Conservation (phyloP, 306 rosid genomes). For the Senna tora region DNA sequence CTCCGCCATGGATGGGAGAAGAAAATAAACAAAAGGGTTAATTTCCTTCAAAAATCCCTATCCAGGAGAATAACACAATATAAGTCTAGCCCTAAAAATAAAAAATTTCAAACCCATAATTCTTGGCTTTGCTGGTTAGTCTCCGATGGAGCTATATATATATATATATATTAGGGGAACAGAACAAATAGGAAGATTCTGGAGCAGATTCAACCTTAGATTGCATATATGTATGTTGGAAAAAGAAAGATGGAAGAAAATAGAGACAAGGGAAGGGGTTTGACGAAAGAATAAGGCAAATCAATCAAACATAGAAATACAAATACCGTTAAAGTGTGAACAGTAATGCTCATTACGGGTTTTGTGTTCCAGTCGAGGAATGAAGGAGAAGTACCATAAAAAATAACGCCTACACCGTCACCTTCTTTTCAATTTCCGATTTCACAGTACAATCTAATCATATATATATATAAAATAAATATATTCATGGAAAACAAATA, state of each 20-base stretch:
- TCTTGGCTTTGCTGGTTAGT: neutral
- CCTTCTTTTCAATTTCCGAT: too few relatives aligned
- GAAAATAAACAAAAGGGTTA: neutral
- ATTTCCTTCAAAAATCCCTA: neutral
- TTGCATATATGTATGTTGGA: too few relatives aligned
- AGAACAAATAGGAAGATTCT: slow-evolving; percentile 9
- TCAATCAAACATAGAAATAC: neutral
- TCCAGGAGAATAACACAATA: neutral
- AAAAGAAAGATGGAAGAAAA: neutral
- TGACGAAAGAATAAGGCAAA: neutral
- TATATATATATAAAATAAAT: neutral
- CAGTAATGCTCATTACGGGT: slow-evolving; percentile 32
- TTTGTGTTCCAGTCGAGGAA: neutral
- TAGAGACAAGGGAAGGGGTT: neutral
- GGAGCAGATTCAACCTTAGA: neutral
- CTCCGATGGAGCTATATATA: neutral
- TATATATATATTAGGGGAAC: too few relatives aligned
- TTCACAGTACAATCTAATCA: too few relatives aligned
- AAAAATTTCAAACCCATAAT: neutral
- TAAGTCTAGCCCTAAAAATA: neutral
- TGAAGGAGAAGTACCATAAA: slow-evolving; percentile 33
- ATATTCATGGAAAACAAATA: neutral
- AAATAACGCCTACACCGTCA: slow-evolving; percentile 40
- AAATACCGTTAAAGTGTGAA: slow-evolving; percentile 39
- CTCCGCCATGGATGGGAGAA: neutral